phyloP scores from a whole-genome alignment of 192 early-diverging fungal genomes.

The Linnemannia schmuckeri region DNA sequence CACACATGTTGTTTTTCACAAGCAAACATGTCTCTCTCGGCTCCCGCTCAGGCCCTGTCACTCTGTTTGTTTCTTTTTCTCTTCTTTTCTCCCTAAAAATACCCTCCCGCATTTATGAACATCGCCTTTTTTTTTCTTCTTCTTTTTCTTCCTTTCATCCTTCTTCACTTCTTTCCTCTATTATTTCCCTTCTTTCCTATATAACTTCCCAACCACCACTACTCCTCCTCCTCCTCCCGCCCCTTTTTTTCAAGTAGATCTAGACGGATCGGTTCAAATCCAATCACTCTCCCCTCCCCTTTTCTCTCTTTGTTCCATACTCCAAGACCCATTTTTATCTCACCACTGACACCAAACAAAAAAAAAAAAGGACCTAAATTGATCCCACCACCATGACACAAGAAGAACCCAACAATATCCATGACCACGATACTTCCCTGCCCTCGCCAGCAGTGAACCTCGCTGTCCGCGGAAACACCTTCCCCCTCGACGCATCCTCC shows the following conservation, averaged over 20 bases:
- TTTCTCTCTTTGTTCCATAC: neutral
- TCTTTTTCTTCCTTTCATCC: neutral
- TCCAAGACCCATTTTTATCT: neutral
- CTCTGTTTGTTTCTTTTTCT: neutral
- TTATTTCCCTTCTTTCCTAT: too few species aligned
- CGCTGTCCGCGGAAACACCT: neutral
- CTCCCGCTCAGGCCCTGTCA: conserved; percentile 4
- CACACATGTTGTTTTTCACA: neutral
- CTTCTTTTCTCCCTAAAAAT: conserved; percentile 3
- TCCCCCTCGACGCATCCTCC: neutral
- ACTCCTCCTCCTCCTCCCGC: too few species aligned
- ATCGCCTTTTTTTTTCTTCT: conserved; percentile 4
- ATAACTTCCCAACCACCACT: too few species aligned
- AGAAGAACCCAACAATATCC: neutral
- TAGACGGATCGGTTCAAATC: neutral
- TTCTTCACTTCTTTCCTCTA: neutral
- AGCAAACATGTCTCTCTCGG: neutral
- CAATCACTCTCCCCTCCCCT: neutral
- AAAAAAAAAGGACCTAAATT: neutral
- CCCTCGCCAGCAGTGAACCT: neutral
- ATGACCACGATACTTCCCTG: neutral
- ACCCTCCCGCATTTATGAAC: neutral
- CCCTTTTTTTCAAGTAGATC: too few species aligned
- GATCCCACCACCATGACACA: neutral
- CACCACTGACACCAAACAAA: neutral